Percentiles rank a stretch among this genome's conserved stretches.
phyloP scores from a whole-genome alignment of 2,329 filamentous ascomycete genomes.

The Fusarium papillatum region DNA sequence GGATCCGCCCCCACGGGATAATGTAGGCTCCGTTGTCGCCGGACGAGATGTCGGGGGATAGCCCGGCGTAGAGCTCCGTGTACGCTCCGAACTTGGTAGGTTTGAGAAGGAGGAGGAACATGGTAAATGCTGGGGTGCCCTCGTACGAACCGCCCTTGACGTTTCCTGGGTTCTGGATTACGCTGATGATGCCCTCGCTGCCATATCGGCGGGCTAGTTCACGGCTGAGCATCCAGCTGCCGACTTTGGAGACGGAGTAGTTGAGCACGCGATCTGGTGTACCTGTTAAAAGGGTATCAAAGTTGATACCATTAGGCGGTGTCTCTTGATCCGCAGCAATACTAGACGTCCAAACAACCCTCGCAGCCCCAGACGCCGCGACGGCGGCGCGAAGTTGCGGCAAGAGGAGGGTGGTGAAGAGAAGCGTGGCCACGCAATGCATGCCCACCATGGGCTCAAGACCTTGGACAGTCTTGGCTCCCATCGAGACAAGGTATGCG shows the following conservation, averaged over 20 bases:
- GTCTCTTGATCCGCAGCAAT: conserved; percentile 42
- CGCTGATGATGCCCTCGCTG: conserved; percentile 43
- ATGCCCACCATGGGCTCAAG: conserved; percentile 51
- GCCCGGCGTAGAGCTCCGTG: conserved; percentile 55
- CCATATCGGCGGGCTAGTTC: conserved; percentile 47
- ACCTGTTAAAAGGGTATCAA: conserved; percentile 38
- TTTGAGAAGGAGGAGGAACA: conserved; percentile 44
- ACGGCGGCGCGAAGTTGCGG: conserved; percentile 48
- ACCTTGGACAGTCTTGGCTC: conserved; percentile 43
- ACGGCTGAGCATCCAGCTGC: conserved; percentile 48
- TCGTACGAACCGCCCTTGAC: conserved; percentile 43
- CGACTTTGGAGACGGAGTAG: conserved; percentile 51
- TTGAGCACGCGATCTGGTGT: conserved; percentile 43
- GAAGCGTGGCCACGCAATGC: conserved; percentile 50
- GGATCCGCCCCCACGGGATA: conserved; percentile 47
- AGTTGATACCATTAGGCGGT: conserved; percentile 46
- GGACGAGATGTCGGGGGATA: conserved; percentile 51
- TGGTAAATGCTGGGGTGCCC: conserved; percentile 21
- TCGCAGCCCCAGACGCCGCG: conserved; percentile 26
- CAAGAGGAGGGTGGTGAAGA: conserved; percentile 51
- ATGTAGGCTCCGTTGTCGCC: conserved; percentile 47
- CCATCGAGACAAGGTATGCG: conserved; percentile 20
- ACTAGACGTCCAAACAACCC: conserved; percentile 50
- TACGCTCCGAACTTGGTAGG: conserved; percentile 53
- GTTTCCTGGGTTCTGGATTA: conserved; percentile 53